phyloP scores from a whole-genome alignment of 106 monocot genomes.

The Phalaenopsis equestris region DNA sequence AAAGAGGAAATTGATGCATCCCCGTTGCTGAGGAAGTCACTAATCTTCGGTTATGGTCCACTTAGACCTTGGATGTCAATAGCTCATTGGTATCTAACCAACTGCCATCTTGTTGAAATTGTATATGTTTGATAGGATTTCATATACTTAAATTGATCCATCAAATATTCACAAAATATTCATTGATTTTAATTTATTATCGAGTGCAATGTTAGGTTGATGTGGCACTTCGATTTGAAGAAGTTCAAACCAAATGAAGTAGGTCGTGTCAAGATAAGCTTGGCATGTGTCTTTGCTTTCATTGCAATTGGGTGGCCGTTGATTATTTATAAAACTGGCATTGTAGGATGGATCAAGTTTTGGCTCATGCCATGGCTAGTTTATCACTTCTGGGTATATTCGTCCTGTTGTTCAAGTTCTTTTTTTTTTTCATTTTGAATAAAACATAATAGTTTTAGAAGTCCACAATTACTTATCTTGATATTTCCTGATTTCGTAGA shows the following conservation, averaged over 20 bases:
- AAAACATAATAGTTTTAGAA: not conserved
- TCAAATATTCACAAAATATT: not conserved
- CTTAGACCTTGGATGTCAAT: conserved; percentile 95
- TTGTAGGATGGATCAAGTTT: conserved; percentile 90
- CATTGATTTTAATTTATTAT: conserved; percentile 8
- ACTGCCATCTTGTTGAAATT: not conserved
- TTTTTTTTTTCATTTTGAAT: not conserved
- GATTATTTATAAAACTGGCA: conserved; percentile 62
- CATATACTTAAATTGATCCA: not conserved
- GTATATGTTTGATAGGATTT: not conserved
- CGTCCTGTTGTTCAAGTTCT: not conserved
- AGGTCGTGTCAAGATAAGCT: conserved; percentile 84
- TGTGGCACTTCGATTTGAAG: conserved; percentile 75
- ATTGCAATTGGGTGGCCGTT: conserved; percentile 87
- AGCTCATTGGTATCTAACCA: conserved; percentile 62
- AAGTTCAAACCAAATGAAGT: conserved; percentile 88
- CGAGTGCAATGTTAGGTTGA: conserved; percentile 39
- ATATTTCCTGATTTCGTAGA: conserved; percentile 33
- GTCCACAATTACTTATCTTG: not conserved
- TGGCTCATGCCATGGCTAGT: conserved; percentile 94
- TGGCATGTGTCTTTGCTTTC: conserved; percentile 88
- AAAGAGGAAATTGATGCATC: conserved; percentile 56
- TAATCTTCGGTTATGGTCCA: conserved; percentile 74
- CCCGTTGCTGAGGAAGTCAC: conserved; percentile 47
- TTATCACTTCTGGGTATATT: conserved; percentile 92